phyloP scores from a whole-genome alignment of 2,329 filamentous ascomycete species.

The Colletotrichum sp. region DNA sequence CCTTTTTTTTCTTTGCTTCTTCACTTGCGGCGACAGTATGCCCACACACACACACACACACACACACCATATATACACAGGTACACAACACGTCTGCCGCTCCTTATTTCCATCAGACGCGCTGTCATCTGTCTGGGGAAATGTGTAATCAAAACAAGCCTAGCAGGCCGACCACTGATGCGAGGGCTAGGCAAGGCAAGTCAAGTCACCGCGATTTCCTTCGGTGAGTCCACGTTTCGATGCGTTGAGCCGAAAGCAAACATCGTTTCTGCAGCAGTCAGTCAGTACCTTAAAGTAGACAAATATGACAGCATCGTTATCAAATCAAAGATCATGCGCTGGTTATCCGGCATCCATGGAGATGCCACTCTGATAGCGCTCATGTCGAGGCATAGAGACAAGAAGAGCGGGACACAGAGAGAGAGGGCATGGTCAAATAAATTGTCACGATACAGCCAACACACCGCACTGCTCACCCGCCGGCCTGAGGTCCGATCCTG shows the following conservation, averaged over 20 bases:
- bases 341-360: background rate
- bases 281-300: background rate
- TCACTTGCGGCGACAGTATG: slow-evolving; percentile 4
- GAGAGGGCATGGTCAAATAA: background rate
- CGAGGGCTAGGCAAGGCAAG: background rate
- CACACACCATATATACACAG: background rate
- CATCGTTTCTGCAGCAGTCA: background rate
- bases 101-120: slow-evolving; percentile 3
- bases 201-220: background rate
- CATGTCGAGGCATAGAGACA: background rate
- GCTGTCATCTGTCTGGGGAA: background rate
- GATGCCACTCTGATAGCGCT: background rate
- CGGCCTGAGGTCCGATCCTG: slow-evolving; percentile 2
- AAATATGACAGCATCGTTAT: background rate
- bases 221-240: background rate
- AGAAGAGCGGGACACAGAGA: background rate
- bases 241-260: background rate
- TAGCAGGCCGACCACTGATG: background rate
- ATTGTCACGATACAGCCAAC: background rate
- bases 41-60: background rate
- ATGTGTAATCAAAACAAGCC: slow-evolving; percentile 1
- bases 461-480: slow-evolving; percentile 1
- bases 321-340: background rate
- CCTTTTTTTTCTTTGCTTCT: background rate
- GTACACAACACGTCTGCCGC: background rate